These are phyloP conservation scores for Vigna reflexopilosa DNA, from an alignment of 306 rosid genomes.

Conservation along the genomic window DNA sequence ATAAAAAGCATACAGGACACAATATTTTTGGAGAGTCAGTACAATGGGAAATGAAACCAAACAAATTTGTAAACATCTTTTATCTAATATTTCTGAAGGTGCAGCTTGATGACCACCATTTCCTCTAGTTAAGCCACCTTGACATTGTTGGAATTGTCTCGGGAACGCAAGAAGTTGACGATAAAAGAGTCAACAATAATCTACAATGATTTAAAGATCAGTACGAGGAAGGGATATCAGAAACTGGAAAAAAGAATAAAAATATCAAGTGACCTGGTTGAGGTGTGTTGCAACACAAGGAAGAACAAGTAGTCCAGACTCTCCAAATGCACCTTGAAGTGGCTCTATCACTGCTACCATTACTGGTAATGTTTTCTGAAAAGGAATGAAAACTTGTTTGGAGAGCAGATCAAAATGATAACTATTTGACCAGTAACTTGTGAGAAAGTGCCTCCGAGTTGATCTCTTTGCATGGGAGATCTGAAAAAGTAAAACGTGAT, in stretches of 20 bases:
- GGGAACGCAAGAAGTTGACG: slow-evolving; percentile 66
- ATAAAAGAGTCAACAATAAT: slow-evolving; percentile 72
- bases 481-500: slow-evolving; percentile 18
- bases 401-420: slow-evolving; percentile 16
- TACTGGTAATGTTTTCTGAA: slow-evolving; percentile 93
- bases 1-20: too few species aligned
- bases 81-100: background rate
- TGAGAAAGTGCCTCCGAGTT: slow-evolving; percentile 2
- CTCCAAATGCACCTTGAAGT: slow-evolving; percentile 85
- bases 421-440: background rate
- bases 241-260: background rate
- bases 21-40: too few species aligned
- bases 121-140: slow-evolving; percentile 51
- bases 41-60: background rate
- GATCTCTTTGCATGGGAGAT: slow-evolving; percentile 33
- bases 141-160: slow-evolving; percentile 44
- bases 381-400: slow-evolving; percentile 30
- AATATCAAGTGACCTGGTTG: slow-evolving; percentile 68
- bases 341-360: slow-evolving; percentile 94
- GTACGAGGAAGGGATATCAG: slow-evolving; percentile 31
- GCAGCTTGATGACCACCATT: slow-evolving; percentile 19
- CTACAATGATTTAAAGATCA: slow-evolving; percentile 53
- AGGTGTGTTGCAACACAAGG: slow-evolving; percentile 96
- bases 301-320: slow-evolving; percentile 88
- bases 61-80: slow-evolving; percentile 14